Percentiles rank a stretch among this genome's conserved stretches.
These are phyloP conservation scores for Xylaria bambusicola DNA, from an alignment of 495 filamentous ascomycete species.

Conservation along the genomic window DNA sequence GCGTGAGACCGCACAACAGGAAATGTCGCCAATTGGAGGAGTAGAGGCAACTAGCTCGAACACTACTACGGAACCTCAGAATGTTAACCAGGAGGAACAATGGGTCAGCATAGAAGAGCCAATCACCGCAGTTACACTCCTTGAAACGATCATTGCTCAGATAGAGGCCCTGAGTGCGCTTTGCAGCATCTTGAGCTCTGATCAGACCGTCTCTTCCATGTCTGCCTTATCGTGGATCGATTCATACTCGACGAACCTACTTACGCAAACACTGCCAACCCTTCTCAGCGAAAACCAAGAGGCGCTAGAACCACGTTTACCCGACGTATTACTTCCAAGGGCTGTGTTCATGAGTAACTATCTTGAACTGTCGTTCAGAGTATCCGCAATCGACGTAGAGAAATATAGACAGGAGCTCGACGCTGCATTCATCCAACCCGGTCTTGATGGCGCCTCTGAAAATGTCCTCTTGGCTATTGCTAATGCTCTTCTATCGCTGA, in stretches of 20 bases:
- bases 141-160: constrained; percentile 66
- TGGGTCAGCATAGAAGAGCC: constrained; percentile 67
- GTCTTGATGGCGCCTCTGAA: constrained; percentile 44
- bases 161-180: constrained; percentile 47
- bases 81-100: constrained; percentile 45
- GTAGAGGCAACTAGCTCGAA: neutral
- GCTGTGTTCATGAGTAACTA: constrained; percentile 54
- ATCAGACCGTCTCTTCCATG: constrained; percentile 7
- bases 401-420: constrained; percentile 55
- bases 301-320: constrained; percentile 31
- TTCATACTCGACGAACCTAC: constrained; percentile 49
- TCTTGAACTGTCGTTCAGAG: constrained; percentile 55
- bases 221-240: constrained; percentile 54
- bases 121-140: constrained; percentile 54
- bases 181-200: constrained; percentile 51
- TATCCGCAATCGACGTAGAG: constrained; percentile 46
- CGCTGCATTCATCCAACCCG: constrained; percentile 41
- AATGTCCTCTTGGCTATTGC: constrained; percentile 57
- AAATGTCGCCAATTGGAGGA: constrained; percentile 5
- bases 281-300: constrained; percentile 47
- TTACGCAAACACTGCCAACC: constrained; percentile 46
- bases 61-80: neutral
- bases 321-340: constrained; percentile 56
- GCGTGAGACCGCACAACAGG: constrained; percentile 15
- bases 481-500: constrained; percentile 58